Percentiles rank a stretch among this genome's conserved stretches.
These are phyloP conservation scores for Metschnikowia gruessii DNA, from an alignment of 805 yeast genomes.

Conservation along the genomic window DNA sequence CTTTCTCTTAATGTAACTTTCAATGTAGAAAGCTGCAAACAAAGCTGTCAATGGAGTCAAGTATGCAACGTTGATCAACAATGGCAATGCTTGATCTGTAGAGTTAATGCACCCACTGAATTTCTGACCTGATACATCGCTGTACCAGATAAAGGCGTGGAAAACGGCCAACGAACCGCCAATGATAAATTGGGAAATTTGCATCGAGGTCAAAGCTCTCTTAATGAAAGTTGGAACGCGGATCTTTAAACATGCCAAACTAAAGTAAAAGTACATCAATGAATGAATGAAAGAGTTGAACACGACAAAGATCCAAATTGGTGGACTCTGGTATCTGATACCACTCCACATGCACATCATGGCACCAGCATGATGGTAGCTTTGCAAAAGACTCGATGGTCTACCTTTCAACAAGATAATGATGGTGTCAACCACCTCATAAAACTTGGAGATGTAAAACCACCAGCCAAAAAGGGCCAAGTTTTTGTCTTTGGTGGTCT, in stretches of 20 bases:
- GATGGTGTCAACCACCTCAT: conserved; percentile 67
- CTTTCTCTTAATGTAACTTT: conserved; percentile 45
- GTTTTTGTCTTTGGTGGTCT: conserved; percentile 27
- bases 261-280: conserved; percentile 69
- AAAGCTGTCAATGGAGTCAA: conserved; percentile 65
- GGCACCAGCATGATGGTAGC: conserved; percentile 78
- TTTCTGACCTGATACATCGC: conserved; percentile 43
- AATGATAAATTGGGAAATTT: conserved; percentile 62
- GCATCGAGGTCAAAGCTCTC: conserved; percentile 60
- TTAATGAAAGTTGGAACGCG: conserved; percentile 56
- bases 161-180: conserved; percentile 68
- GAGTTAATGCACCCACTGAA: conserved; percentile 49
- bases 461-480: conserved; percentile 59
- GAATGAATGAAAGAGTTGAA: conserved; percentile 78
- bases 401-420: conserved; percentile 66
- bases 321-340: conserved; percentile 64
- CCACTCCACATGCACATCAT: conserved; percentile 84
- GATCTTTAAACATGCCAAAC: conserved; percentile 56
- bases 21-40: conserved; percentile 63
- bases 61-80: conserved; percentile 59
- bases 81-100: conserved; percentile 60
- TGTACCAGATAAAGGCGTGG: conserved; percentile 60
- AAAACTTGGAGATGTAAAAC: conserved; percentile 68
- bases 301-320: conserved; percentile 77
- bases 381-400: conserved; percentile 63